A percentile compares a stretch with the other conserved stretches of the same genome.
Evolutionary conservation across 2,329 filamentous ascomycete species (phyloP).

Genomic region (Samsoniella hepiali): DNA sequence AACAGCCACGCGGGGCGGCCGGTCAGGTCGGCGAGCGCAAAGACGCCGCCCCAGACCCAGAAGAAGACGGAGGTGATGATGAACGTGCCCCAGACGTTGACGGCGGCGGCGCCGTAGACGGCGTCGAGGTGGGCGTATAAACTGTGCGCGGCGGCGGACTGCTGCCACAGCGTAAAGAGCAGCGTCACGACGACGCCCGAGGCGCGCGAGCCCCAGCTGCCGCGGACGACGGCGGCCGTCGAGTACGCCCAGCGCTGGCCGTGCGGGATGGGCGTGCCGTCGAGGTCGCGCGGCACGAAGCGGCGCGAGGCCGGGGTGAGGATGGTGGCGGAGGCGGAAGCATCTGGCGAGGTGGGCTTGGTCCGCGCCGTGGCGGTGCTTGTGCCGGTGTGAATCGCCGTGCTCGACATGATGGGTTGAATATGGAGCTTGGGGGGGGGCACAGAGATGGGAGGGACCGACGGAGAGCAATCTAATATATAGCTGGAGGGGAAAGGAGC

Average conservation of each 20-base stretch:
- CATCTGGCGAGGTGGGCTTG: background rate
- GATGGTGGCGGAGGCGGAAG: background rate
- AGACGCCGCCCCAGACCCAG: constrained; percentile 38
- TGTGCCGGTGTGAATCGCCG: constrained; percentile 7
- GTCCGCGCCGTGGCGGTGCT: background rate
- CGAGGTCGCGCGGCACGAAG: constrained; percentile 21
- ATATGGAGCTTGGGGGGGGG: no score
- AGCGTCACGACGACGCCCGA: constrained; percentile 2
- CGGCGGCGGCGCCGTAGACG: constrained; percentile 25
- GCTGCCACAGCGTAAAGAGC: constrained; percentile 20
- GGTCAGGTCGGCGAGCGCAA: constrained; percentile 36
- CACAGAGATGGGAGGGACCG: background rate
- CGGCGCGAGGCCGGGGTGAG: constrained; percentile 9
- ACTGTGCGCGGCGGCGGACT: constrained; percentile 12
- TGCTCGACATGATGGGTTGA: constrained; percentile 5
- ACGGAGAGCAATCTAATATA: background rate
- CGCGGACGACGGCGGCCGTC: constrained; percentile 10
- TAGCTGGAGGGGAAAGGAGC: background rate
- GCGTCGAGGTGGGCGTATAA: constrained; percentile 20
- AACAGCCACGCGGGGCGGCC: constrained; percentile 42
- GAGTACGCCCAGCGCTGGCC: constrained; percentile 20
- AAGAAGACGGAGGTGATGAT: constrained; percentile 38
- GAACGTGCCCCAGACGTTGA: constrained; percentile 38
- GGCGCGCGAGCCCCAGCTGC: constrained; percentile 9
- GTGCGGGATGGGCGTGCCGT: constrained; percentile 20